A percentile compares a stretch with the other conserved stretches of the same genome.
These are phyloP conservation scores for Croton laevigatus DNA, from an alignment of 441 rosid genomes.

Conservation along the genomic window DNA sequence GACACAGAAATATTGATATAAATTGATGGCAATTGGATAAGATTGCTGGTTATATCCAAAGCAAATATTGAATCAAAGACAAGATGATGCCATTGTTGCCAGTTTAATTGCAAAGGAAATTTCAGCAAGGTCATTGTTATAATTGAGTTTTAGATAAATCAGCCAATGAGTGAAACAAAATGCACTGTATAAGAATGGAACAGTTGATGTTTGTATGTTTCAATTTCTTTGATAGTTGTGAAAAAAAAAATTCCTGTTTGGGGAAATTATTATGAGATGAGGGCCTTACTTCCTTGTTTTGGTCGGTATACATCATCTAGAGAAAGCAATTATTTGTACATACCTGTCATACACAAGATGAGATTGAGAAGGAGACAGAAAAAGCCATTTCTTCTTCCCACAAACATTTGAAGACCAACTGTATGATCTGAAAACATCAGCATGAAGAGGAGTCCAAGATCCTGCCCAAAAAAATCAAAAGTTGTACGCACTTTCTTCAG, in stretches of 20 bases:
- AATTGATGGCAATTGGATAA: not conserved
- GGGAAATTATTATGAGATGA: not conserved
- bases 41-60: not conserved
- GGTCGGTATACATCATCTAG: too few species aligned
- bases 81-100: not conserved
- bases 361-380: constrained; percentile 66
- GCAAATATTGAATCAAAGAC: not conserved
- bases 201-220: not conserved
- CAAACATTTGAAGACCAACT: constrained; percentile 97
- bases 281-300: constrained; percentile 4
- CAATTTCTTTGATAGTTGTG: not conserved
- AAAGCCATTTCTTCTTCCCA: constrained; percentile 86
- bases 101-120: not conserved
- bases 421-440: constrained; percentile 94
- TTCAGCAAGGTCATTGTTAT: not conserved
- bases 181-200: not conserved
- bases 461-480: constrained; percentile 47
- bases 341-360: constrained; percentile 83
- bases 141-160: not conserved
- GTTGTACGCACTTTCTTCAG: constrained; percentile 10
- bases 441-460: constrained; percentile 97
- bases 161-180: not conserved
- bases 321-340: constrained; percentile 15
- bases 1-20: not conserved
- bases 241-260: not conserved